Base-by-base conservation (phyloP, 306 rosid genomes). In the Parietaria judaica region DNA sequence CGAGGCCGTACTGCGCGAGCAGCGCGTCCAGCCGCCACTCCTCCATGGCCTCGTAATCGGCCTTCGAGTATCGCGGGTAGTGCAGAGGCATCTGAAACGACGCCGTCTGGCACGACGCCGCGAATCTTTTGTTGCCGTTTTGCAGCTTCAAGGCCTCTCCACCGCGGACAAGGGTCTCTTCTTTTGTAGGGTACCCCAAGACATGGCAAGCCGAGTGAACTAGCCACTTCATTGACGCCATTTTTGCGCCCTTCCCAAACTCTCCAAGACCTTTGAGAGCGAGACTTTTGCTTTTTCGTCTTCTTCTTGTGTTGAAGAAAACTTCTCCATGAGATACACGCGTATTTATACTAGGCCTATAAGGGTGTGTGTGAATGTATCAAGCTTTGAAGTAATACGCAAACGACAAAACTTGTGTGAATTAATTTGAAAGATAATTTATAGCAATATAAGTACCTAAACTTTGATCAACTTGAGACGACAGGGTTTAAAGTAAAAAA, bases 81-180 rank as follows among this genome's bases (percentile, higher is more conserved):
- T 85, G 90, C 67, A 88, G 84, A 67, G 96, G 90, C 85, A 88
- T 85, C 72, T 83, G 81, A 65, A 88, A 85, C 41, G 71, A 80
- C 15, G 79, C 67, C 14, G 13, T 59, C 17, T 4, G 14, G 15
- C 14, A 46, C 43, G 8, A 12, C 15, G 55, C 66, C 13, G 13
- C 66, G 4, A 31, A 54, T 9, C 10, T 44, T 17, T 62, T 62
- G 15, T 41, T 62, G n/a, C 31, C 11, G 17, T 15, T 38, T 14
- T 39, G 6, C 51, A 35, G 49, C 57, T 74, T 74, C 6, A 60
- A 65, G 46, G 56, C 66, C 5, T 44, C 61, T 6, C 44, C 76
- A 66, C 11, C 14, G 41, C 14, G 59, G 4, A n/a, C 13, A 13
- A 8, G 36, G 36, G 51, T 48, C 17, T 44, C 51, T 43, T 64